Percentiles rank a stretch among this genome's conserved stretches.
phyloP scores from a whole-genome alignment of 2,329 filamentous ascomycete species.

The Penicillium sp. region DNA sequence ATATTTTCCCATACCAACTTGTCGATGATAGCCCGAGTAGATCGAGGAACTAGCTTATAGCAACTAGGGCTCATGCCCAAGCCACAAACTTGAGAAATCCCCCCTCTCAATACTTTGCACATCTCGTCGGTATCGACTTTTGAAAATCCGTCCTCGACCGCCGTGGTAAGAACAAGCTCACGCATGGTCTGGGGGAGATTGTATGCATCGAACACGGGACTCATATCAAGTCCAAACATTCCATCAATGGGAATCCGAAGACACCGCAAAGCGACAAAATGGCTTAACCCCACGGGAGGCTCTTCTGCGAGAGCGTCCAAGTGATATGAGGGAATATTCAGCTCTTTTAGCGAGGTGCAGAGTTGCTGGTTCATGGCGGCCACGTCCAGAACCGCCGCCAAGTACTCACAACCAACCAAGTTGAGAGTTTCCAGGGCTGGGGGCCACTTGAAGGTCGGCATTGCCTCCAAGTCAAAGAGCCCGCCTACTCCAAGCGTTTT shows the following conservation, averaged over 20 bases:
- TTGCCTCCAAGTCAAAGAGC: background rate
- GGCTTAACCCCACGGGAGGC: background rate
- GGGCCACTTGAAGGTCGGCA: constrained; percentile 14
- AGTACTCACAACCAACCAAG: background rate
- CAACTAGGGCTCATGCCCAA: constrained; percentile 3
- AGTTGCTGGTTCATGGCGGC: constrained; percentile 8
- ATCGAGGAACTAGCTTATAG: background rate
- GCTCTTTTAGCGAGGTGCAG: background rate
- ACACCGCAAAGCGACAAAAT: background rate
- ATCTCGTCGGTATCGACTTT: background rate
- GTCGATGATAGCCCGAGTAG: constrained; percentile 1
- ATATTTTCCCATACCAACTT: constrained; percentile 7
- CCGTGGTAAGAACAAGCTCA: background rate
- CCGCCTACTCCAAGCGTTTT: constrained; percentile 5
- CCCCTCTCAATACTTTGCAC: background rate
- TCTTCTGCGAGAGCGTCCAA: background rate
- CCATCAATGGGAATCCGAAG: constrained; percentile 6
- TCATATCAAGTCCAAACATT: background rate
- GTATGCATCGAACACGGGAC: background rate
- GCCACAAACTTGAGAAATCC: constrained; percentile 3
- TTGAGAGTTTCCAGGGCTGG: background rate
- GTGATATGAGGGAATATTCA: background rate
- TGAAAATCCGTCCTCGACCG: background rate
- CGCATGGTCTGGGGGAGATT: background rate
- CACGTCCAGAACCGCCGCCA: background rate